Evolutionary conservation across 2,329 filamentous ascomycete species (phyloP).

Genomic region (Fusarium ramigenum): DNA sequence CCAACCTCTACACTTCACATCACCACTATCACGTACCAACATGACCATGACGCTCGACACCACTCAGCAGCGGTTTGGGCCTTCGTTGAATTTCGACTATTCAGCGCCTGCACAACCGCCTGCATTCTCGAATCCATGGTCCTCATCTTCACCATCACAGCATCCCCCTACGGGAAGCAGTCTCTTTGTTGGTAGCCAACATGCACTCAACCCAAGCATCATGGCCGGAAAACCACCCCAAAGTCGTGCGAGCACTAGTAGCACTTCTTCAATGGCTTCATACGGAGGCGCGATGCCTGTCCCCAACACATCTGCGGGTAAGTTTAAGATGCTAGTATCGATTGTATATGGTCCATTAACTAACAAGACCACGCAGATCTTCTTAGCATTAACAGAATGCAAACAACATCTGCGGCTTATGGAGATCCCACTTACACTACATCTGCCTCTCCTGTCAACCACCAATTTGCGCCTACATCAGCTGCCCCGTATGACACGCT

Average conservation of each 20-base stretch:
- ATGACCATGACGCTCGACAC: constrained; percentile 98
- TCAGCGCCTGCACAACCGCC: constrained; percentile 59
- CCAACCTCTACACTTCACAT: constrained; percentile 26
- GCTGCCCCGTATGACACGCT: constrained; percentile 78
- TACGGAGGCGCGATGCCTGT: constrained; percentile 77
- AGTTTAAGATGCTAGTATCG: background rate
- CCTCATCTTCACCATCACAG: constrained; percentile 59
- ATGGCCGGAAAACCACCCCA: constrained; percentile 55
- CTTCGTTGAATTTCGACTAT: constrained; percentile 82
- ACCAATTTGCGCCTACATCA: constrained; percentile 70
- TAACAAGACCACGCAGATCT: constrained; percentile 80
- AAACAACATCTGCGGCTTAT: constrained; percentile 71
- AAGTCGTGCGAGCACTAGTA: constrained; percentile 66
- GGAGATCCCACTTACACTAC: constrained; percentile 75
- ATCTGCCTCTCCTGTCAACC: constrained; percentile 72
- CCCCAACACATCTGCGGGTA: constrained; percentile 78
- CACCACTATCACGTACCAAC: constrained; percentile 49
- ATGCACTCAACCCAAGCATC: constrained; percentile 64
- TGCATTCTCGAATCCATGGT: constrained; percentile 95
- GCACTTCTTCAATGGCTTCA: constrained; percentile 70
- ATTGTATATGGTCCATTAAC: constrained; percentile 45
- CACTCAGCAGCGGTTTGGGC: constrained; percentile 82
- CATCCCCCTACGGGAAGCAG: constrained; percentile 63
- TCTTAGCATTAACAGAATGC: constrained; percentile 72
- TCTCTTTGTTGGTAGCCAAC: constrained; percentile 72